Percentiles rank a stretch among this genome's conserved stretches.
phyloP scores from a whole-genome alignment of 2,329 filamentous ascomycete species.

The Zasmidium citrigriseum region DNA sequence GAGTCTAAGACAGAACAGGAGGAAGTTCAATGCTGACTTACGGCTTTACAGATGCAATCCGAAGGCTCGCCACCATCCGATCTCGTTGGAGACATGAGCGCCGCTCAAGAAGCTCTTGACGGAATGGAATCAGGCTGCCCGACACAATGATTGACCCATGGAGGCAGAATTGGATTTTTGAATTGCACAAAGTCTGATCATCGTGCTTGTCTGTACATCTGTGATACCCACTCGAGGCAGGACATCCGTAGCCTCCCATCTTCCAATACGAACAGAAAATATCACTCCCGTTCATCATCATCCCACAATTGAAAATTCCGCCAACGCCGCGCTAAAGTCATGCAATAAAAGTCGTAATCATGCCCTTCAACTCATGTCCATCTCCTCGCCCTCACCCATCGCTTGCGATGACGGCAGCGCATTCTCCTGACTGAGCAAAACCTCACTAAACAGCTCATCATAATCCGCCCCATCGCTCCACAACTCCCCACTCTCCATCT shows the following conservation, averaged over 20 bases:
- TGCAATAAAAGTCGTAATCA: constrained; percentile 2
- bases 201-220: constrained; percentile 16
- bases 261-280: not conserved
- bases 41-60: constrained; percentile 81
- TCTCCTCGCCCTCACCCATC: constrained; percentile 37
- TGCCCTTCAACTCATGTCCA: constrained; percentile 28
- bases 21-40: not conserved
- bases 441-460: constrained; percentile 65
- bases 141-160: constrained; percentile 51
- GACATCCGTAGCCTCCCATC: not conserved
- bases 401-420: constrained; percentile 12
- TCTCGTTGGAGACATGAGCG: constrained; percentile 85
- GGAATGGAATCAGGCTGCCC: constrained; percentile 62
- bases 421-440: constrained; percentile 53
- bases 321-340: constrained; percentile 31
- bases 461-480: constrained; percentile 64
- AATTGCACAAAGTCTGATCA: not conserved
- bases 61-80: constrained; percentile 88
- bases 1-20: constrained; percentile 33
- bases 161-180: not conserved
- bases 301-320: not conserved
- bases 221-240: constrained; percentile 28
- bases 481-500: constrained; percentile 29
- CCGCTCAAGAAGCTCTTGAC: constrained; percentile 68
- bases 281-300: no score